Evolutionary conservation across 257 asterid species (phyloP).

Genomic region (Nicotiana otophora): DNA sequence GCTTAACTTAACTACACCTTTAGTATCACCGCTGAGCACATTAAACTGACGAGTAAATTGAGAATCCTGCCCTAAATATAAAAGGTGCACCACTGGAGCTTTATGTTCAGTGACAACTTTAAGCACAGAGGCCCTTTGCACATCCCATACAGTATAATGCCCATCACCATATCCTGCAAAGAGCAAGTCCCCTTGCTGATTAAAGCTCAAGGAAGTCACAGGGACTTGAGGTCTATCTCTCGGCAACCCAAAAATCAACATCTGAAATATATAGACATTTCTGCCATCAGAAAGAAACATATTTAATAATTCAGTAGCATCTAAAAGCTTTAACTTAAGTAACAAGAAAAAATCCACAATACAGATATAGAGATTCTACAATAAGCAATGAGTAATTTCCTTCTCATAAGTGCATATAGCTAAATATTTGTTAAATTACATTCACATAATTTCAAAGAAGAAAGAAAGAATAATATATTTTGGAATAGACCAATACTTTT

Average conservation of each 20-base stretch:
- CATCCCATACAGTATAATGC: constrained; percentile 85
- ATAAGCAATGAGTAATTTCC: neutral
- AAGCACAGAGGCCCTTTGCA: constrained; percentile 61
- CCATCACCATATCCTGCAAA: constrained; percentile 98
- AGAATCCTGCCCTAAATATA: constrained; percentile 82
- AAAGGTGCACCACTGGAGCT: constrained; percentile 91
- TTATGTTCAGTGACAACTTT: constrained; percentile 77
- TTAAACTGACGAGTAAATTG: constrained; percentile 73
- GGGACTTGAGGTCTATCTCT: constrained; percentile 83
- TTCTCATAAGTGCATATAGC: neutral
- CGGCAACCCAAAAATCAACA: constrained; percentile 65
- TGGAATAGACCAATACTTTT: neutral
- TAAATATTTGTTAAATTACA: neutral
- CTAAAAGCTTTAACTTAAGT: neutral
- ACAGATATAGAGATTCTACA: neutral
- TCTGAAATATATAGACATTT: constrained; percentile 46
- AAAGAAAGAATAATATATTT: neutral
- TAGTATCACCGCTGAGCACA: constrained; percentile 89
- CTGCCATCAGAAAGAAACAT: constrained; percentile 32
- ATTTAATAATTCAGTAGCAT: neutral
- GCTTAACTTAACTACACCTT: constrained; percentile 77
- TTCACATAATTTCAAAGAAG: neutral
- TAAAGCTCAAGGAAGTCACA: constrained; percentile 96
- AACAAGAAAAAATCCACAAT: neutral
- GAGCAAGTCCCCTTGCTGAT: constrained; percentile 91